Evolutionary conservation across 2,329 filamentous ascomycete genomes (phyloP), one percentile per base, ranked within the genome.

Genomic region (Coniochaeta pulveracea): DNA sequence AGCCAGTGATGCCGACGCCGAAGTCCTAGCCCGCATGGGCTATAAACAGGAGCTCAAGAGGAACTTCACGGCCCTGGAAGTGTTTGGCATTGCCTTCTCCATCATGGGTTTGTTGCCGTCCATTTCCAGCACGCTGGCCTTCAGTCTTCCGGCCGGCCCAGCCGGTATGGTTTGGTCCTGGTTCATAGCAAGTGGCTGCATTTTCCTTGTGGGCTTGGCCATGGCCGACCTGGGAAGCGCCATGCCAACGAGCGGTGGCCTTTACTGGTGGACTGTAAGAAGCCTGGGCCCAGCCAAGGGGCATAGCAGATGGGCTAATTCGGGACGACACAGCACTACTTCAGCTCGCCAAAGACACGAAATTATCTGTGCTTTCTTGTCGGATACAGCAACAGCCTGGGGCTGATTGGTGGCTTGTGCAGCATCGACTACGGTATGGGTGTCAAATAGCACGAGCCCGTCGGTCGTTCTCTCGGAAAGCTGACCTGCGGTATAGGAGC

Each of bases 91-190:
- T 37, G 67, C 66, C 3, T 72, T 72, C 38, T 64, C 61, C 44
- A 71, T 77, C 42, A 76, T 78, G 69, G 71, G 72, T 2, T 48
- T 77, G 6, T 52, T 76, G 2, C 71, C 72, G 2, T 76, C 71
- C 4, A 76, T 76, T 39, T 70, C 72, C 5, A 69, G 66, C 19
- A 76, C 72, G 0, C 51, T 76, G 10, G 47, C 68, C 0, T 76
- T 75, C 42, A 73, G 69, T 4, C 57, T 77, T 25, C 69, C 72
- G 2, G 65, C 70, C 5, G 72, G 72, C 0, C 71, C 71, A 1
- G 69, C 63, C 3, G 72, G 72, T 4, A 71, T 76, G 62, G 69
- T 76, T 34, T 76, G 72, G 70, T 66, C 67, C 3, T 76, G 71
- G 72, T 67, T 76, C 38, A 48, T 66, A n/a, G 70, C 71, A 9